Evolutionary conservation across 2,329 filamentous ascomycete species (phyloP).

Genomic region (Fusarium metavorans): DNA sequence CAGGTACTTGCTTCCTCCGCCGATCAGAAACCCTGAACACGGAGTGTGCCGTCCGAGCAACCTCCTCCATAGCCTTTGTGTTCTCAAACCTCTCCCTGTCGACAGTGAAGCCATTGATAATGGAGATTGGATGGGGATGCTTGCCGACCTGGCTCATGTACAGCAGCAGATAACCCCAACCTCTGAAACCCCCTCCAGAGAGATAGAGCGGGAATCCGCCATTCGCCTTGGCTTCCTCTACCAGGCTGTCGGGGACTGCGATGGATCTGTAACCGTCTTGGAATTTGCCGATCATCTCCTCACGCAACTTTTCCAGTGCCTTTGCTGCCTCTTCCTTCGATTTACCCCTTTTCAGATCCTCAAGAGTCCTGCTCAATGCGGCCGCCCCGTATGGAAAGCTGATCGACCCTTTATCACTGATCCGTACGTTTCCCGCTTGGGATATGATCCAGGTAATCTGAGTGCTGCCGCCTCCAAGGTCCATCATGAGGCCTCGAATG

Average conservation of each 20-base stretch:
- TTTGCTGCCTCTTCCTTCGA: conserved; percentile 54
- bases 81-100: conserved; percentile 63
- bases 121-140: conserved; percentile 74
- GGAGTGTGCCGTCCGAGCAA: conserved; percentile 50
- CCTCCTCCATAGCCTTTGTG: conserved; percentile 54
- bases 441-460: conserved; percentile 76
- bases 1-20: conserved; percentile 74
- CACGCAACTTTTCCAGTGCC: conserved; percentile 57
- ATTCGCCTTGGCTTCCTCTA: conserved; percentile 54
- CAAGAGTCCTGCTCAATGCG: conserved; percentile 69
- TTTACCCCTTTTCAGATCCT: conserved; percentile 55
- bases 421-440: conserved; percentile 61
- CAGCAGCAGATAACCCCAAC: conserved; percentile 76
- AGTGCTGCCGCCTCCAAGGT: conserved; percentile 78
- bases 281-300: conserved; percentile 66
- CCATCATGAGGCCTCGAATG: conserved; percentile 76
- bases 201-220: conserved; percentile 72
- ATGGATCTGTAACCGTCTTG: conserved; percentile 63
- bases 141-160: conserved; percentile 69
- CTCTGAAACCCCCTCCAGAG: conserved; percentile 78
- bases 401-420: conserved; percentile 67
- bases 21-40: conserved; percentile 74
- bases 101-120: conserved; percentile 77
- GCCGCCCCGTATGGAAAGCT: conserved; percentile 79
- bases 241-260: conserved; percentile 64